phyloP scores from a whole-genome alignment of 2,329 filamentous ascomycete species.

The Monosporascus sp. region DNA sequence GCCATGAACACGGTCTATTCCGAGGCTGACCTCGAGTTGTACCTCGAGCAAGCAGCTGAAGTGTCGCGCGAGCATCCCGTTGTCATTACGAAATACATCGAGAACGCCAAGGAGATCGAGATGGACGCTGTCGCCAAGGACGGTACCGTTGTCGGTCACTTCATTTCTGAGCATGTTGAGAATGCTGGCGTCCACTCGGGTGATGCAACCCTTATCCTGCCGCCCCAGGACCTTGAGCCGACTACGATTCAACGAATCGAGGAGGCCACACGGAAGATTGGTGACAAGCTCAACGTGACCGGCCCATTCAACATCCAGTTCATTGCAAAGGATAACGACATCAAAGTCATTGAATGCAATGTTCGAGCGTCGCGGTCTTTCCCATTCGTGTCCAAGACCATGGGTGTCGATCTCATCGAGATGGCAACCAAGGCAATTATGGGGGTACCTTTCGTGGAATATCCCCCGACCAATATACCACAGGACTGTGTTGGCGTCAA shows the following conservation, averaged over 20 bases:
- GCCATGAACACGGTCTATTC: constrained; percentile 99
- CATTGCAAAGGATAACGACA: constrained; percentile 98
- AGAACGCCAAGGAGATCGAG: constrained; percentile 98
- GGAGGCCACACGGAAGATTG: constrained; percentile 94
- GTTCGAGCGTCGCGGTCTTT: constrained; percentile 94
- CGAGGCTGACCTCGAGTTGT: constrained; percentile 82
- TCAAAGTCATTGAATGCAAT: constrained; percentile 99
- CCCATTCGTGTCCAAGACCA: constrained; percentile 97
- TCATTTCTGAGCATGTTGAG: constrained; percentile 97
- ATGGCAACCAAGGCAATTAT: constrained; percentile 98
- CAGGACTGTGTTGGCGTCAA: constrained; percentile 91
- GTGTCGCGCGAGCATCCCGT: constrained; percentile 95
- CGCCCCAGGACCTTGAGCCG: constrained; percentile 84
- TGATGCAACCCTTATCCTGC: constrained; percentile 91
- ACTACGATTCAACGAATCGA: constrained; percentile 90
- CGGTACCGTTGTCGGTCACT: constrained; percentile 87
- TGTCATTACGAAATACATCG: constrained; percentile 99
- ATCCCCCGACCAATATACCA: constrained; percentile 71
- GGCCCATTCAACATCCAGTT: constrained; percentile 99
- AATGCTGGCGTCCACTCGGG: constrained; percentile 98
- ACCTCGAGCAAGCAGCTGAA: constrained; percentile 84
- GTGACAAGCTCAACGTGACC: constrained; percentile 87
- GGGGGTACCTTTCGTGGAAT: constrained; percentile 73
- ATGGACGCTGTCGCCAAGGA: constrained; percentile 97
- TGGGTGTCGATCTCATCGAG: constrained; percentile 95